These are phyloP conservation scores for Bruguiera sexangula DNA, from an alignment of 345 rosid species.

Conservation along the genomic window DNA sequence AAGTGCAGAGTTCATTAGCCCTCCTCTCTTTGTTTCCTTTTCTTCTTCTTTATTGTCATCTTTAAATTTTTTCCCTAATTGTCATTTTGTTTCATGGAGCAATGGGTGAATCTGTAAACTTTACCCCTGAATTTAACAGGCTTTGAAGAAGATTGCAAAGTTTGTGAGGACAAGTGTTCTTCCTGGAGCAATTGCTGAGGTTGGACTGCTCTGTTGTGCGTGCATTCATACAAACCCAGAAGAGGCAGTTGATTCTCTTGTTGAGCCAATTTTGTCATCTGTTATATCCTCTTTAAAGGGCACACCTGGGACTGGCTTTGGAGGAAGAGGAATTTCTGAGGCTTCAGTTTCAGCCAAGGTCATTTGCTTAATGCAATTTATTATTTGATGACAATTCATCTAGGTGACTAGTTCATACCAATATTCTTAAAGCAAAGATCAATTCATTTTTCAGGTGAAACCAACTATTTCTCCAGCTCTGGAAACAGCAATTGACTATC, in stretches of 20 bases:
- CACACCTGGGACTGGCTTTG: constrained; percentile 82
- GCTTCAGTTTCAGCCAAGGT: constrained; percentile 66
- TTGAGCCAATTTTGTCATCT: constrained; percentile 76
- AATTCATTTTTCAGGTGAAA: constrained; percentile 48
- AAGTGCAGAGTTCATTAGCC: constrained; percentile 10
- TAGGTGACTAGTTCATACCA: constrained; percentile 9
- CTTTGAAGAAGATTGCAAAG: constrained; percentile 89
- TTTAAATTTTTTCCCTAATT: too few relatives aligned
- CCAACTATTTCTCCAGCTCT: constrained; percentile 89
- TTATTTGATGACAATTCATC: constrained; percentile 4
- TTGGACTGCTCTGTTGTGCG: constrained; percentile 97
- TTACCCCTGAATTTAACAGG: constrained; percentile 46
- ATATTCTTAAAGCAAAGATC: constrained; percentile 17
- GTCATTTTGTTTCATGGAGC: background rate
- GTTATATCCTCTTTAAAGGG: constrained; percentile 84
- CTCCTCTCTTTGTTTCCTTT: background rate
- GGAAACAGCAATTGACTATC: constrained; percentile 91
- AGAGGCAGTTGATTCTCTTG: constrained; percentile 80
- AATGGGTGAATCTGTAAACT: constrained; percentile 11
- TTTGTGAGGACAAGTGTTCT: constrained; percentile 89
- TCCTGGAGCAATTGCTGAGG: constrained; percentile 99
- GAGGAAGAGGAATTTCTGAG: constrained; percentile 61
- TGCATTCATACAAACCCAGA: constrained; percentile 94
- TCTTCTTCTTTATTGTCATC: too few relatives aligned
- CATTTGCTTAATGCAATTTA: constrained; percentile 17